Evolutionary conservation across 352 stramenopile genomes (phyloP), one percentile per base, ranked within the genome.

Genomic region (Ophiocytium majus): DNA sequence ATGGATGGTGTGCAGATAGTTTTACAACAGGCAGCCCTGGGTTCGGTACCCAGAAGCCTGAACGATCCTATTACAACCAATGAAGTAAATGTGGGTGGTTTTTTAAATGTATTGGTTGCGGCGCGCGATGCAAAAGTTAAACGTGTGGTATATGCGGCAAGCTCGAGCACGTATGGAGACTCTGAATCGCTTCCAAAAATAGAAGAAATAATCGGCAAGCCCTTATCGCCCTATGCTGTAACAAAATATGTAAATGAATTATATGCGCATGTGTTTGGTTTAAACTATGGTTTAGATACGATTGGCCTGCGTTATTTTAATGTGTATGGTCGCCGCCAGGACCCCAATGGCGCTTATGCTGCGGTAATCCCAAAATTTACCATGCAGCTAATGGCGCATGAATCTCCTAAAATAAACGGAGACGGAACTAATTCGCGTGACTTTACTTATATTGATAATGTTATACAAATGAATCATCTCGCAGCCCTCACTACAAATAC

Each of bases 261-360:
- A 71, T 71, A 71, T 71, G 57, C 57, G 57, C 57, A 71, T 71
- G 57, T 71, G 57, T 71, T 71, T 71, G 57, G 19, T 23, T 28
- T 71, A 71, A 71, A 71, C 57, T 71, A 71, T 71, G 57, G 57
- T 28, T 23, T 71, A 28, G 19, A 71, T 23, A 28, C 28, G 28
- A 71, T 71, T 71, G 57, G 57, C 28, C 28, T 71, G 57, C 57
- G 57, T 71, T 71, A 71, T 71, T 71, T 71, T 71, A 71, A 71
- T 71, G 57, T 71, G 57, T 71, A 71, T 71, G 57, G 57, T 71
- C 57, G 57, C 28, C 57, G 57, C 57, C 57, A 71, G 57, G 57
- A 71, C 57, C 57, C 57, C 23, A 71, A 71, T 71, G 57, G 57
- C 23, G 57, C 57, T 28, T 71, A 71, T 71, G 57, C 57, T 23